Evolutionary conservation across 768 basidiomycete species (phyloP).

Genomic region (Lepiota brunneoincarnata): DNA sequence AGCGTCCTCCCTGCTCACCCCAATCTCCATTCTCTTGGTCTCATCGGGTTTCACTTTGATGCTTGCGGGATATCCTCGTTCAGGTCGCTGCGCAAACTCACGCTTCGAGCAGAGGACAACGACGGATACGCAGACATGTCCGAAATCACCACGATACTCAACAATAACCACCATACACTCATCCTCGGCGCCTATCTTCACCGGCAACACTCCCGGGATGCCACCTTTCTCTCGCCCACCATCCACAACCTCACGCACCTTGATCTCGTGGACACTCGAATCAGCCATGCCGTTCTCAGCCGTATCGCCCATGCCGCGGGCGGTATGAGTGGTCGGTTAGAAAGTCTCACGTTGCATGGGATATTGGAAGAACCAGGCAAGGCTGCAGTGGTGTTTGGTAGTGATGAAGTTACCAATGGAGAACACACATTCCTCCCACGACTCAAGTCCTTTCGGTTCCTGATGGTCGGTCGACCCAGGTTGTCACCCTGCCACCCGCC

Average conservation of each 20-base stretch:
- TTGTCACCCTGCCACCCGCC: neutral
- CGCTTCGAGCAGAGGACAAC: slow-evolving; percentile 67
- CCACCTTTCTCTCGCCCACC: slow-evolving; percentile 57
- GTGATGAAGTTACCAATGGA: slow-evolving; percentile 58
- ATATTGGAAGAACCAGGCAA: slow-evolving; percentile 58
- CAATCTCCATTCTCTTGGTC: slow-evolving; percentile 52
- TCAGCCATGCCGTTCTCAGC: slow-evolving; percentile 59
- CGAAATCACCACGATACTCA: slow-evolving; percentile 61
- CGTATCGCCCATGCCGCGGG: slow-evolving; percentile 63
- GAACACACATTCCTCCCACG: slow-evolving; percentile 60
- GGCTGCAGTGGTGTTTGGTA: slow-evolving; percentile 57
- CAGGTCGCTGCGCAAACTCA: slow-evolving; percentile 58
- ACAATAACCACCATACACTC: slow-evolving; percentile 55
- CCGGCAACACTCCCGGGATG: slow-evolving; percentile 65
- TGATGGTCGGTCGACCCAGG: slow-evolving; percentile 50
- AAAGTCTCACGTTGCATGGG: slow-evolving; percentile 64
- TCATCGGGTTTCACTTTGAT: slow-evolving; percentile 77
- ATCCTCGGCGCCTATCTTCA: slow-evolving; percentile 68
- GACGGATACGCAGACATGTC: slow-evolving; percentile 71
- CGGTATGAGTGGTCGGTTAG: slow-evolving; percentile 25
- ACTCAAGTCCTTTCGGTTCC: slow-evolving; percentile 60
- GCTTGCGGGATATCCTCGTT: slow-evolving; percentile 68
- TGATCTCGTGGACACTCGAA: slow-evolving; percentile 68
- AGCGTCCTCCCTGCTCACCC: slow-evolving; percentile 52
- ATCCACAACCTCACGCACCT: slow-evolving; percentile 68